Percentiles rank a stretch among this genome's conserved stretches.
These are phyloP conservation scores for Begonia fuchsioides DNA, from an alignment of 306 rosid genomes.

Conservation along the genomic window DNA sequence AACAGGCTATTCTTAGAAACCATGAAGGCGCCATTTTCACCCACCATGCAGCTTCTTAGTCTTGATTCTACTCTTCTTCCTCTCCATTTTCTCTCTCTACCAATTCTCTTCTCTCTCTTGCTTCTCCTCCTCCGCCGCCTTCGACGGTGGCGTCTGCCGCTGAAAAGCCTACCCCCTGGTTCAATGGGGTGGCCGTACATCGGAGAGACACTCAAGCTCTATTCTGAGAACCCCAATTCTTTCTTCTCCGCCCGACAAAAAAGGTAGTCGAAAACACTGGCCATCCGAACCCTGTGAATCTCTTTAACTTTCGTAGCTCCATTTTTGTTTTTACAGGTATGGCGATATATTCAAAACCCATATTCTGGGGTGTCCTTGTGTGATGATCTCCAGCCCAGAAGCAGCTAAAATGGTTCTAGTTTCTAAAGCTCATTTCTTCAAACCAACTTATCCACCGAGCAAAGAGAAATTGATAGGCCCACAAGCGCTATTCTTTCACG, in stretches of 20 bases:
- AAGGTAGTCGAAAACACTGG: conserved; percentile 19
- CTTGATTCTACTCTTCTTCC: background rate
- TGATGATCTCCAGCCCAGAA: conserved; percentile 71
- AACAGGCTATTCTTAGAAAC: too few species aligned
- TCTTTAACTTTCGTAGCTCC: background rate
- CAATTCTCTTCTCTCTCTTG: conserved; percentile 9
- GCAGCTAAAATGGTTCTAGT: conserved; percentile 62
- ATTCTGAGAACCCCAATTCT: conserved; percentile 56
- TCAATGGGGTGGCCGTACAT: conserved; percentile 87
- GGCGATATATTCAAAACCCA: conserved; percentile 77
- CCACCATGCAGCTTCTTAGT: background rate
- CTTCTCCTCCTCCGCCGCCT: conserved; percentile 21
- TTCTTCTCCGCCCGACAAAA: conserved; percentile 57
- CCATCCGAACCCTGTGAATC: too few species aligned
- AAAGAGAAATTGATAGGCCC: conserved; percentile 80
- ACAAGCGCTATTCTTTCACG: conserved; percentile 70
- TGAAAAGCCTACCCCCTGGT: conserved; percentile 66
- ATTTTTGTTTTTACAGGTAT: conserved; percentile 24
- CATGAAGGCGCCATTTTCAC: too few species aligned
- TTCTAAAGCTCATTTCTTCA: conserved; percentile 52
- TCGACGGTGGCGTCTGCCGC: conserved; percentile 25
- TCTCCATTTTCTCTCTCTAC: background rate
- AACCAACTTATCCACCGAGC: conserved; percentile 84
- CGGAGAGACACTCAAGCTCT: conserved; percentile 73
- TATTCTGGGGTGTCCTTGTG: conserved; percentile 76